phyloP scores from a whole-genome alignment of 768 basidiomycete species.

The Hydnomerulius pinastri region DNA sequence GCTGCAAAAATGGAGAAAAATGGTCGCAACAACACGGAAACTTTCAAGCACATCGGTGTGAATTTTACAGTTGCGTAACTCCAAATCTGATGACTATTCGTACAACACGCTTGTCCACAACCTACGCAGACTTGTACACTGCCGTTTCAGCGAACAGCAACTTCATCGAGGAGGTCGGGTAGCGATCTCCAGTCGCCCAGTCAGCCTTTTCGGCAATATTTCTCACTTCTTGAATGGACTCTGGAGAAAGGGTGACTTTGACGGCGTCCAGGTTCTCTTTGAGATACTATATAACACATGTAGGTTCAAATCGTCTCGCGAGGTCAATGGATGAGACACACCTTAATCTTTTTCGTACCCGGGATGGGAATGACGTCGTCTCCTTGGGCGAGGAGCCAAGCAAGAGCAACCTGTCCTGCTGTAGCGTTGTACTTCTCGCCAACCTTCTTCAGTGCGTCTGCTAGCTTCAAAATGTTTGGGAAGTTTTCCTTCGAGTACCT shows the following conservation, averaged over 20 bases:
- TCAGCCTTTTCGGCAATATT: constrained; percentile 34
- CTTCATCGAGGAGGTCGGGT: constrained; percentile 9
- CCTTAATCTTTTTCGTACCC: constrained; percentile 39
- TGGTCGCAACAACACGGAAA: too few relatives aligned
- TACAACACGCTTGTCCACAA: too few relatives aligned
- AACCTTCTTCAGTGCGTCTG: constrained; percentile 32
- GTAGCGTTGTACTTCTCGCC: constrained; percentile 37
- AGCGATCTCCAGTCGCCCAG: constrained; percentile 29
- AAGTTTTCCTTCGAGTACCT: constrained; percentile 45
- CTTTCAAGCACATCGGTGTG: too few relatives aligned
- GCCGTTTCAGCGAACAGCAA: constrained; percentile 24
- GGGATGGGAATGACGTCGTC: constrained; percentile 42
- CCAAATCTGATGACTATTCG: background rate
- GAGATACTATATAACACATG: constrained; percentile 34
- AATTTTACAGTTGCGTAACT: background rate
- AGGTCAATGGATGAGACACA: background rate
- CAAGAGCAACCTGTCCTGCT: constrained; percentile 41
- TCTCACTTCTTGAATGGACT: constrained; percentile 41
- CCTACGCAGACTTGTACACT: too few relatives aligned
- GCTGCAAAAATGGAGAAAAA: too few relatives aligned
- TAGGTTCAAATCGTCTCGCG: background rate
- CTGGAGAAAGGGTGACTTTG: constrained; percentile 34
- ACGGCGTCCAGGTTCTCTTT: constrained; percentile 46
- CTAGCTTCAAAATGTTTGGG: constrained; percentile 42
- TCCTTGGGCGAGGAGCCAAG: constrained; percentile 43